A percentile compares a stretch with the other conserved stretches of the same genome.
These are phyloP conservation scores for Aspergillus pseudoterreus DNA, from an alignment of 2,329 filamentous ascomycete genomes.

Conservation along the genomic window DNA sequence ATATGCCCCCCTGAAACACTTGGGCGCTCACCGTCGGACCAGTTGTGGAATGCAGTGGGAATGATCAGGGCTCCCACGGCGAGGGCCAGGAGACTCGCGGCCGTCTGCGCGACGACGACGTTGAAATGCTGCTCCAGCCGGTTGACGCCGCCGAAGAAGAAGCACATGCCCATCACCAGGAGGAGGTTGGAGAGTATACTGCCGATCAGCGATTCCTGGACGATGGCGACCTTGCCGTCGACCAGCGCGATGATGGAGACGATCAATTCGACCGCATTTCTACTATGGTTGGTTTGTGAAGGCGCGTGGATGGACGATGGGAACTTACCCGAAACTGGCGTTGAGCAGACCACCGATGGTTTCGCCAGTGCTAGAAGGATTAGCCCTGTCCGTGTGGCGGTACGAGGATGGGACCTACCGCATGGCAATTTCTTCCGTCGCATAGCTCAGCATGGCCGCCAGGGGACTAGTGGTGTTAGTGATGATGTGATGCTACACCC, in stretches of 20 bases:
- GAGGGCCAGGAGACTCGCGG: constrained; percentile 73
- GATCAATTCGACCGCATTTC: constrained; percentile 84
- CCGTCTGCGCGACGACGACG: constrained; percentile 84
- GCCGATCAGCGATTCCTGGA: constrained; percentile 88
- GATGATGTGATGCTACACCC: neutral
- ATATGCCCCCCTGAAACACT: too few relatives aligned
- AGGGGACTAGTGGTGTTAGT: constrained; percentile 52
- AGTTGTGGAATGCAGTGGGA: constrained; percentile 76
- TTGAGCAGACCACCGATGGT: constrained; percentile 85
- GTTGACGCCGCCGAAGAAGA: constrained; percentile 80
- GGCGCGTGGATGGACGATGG: neutral
- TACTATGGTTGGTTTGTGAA: constrained; percentile 19
- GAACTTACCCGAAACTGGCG: constrained; percentile 68
- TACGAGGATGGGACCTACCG: constrained; percentile 38
- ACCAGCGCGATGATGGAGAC: constrained; percentile 79
- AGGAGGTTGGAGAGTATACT: constrained; percentile 89
- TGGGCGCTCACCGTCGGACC: constrained; percentile 36
- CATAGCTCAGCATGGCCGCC: constrained; percentile 79
- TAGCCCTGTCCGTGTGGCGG: neutral
- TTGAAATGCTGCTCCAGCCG: constrained; percentile 86
- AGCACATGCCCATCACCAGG: constrained; percentile 86
- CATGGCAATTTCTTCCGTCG: constrained; percentile 80
- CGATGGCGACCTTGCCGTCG: constrained; percentile 72
- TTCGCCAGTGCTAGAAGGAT: constrained; percentile 61
- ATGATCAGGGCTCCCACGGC: constrained; percentile 81